Conservation (phyloP, 2,329 filamentous ascomycete genomes). For the Xylaria sp. region DNA sequence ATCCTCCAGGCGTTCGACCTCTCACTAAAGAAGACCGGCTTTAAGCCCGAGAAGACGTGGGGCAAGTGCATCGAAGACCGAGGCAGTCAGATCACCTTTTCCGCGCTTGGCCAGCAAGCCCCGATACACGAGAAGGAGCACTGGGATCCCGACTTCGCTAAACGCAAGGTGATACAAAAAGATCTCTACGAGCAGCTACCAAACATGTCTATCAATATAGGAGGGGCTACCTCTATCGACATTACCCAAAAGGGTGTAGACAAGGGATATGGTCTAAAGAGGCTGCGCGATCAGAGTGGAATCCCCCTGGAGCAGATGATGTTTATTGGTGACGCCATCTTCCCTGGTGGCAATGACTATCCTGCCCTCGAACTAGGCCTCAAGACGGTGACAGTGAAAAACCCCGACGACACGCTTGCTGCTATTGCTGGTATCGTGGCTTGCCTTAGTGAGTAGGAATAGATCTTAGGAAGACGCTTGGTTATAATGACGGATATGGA, state of each 20-base stretch:
- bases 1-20: constrained; percentile 45
- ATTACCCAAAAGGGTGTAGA: constrained; percentile 48
- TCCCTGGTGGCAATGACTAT: constrained; percentile 44
- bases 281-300: constrained; percentile 37
- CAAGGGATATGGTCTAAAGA: constrained; percentile 44
- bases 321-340: constrained; percentile 47
- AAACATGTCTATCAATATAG: constrained; percentile 48
- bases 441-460: no score
- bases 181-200: constrained; percentile 45
- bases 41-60: constrained; percentile 43
- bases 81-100: constrained; percentile 50
- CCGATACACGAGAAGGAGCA: constrained; percentile 44
- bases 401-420: constrained; percentile 32
- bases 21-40: constrained; percentile 44
- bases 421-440: constrained; percentile 32
- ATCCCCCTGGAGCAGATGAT: constrained; percentile 47
- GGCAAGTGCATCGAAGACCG: constrained; percentile 49
- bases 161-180: constrained; percentile 47
- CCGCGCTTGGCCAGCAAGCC: constrained; percentile 48
- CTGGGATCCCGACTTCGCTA: constrained; percentile 49
- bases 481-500: no score
- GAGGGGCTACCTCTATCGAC: constrained; percentile 48
- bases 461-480: no score
- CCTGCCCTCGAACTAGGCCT: constrained; percentile 43
- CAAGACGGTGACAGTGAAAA: constrained; percentile 30